Evolutionary conservation across 139 green algal species (phyloP).

Genomic region (Chlamydomonas incerta): DNA sequence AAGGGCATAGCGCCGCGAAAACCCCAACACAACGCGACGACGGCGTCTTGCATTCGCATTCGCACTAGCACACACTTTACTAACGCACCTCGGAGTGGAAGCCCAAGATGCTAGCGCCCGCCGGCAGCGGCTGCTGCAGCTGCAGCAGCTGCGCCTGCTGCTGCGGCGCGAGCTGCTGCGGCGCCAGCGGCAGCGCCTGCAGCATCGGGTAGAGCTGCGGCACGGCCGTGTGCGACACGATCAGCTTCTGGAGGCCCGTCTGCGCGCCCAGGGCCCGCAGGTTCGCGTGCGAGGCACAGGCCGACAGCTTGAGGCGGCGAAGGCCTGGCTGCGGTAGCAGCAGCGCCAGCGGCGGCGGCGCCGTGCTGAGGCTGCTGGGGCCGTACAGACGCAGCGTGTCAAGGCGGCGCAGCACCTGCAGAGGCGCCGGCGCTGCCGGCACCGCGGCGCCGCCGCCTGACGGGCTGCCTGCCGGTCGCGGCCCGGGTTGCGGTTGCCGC

Average conservation of each 20-base stretch:
- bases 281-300: constrained; percentile 34
- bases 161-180: background rate
- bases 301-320: constrained; percentile 38
- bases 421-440: background rate
- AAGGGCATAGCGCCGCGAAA: too few species aligned
- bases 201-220: constrained; percentile 11
- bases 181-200: background rate
- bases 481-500: too few species aligned
- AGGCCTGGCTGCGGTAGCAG: constrained; percentile 41
- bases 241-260: constrained; percentile 23
- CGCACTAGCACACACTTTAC: too few species aligned
- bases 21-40: too few species aligned
- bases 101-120: constrained; percentile 27
- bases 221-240: constrained; percentile 26
- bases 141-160: too few species aligned
- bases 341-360: constrained; percentile 23
- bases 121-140: background rate
- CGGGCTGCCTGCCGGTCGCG: too few species aligned
- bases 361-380: background rate
- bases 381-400: constrained; percentile 39
- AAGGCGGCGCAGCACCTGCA: constrained; percentile 6
- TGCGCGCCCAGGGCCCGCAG: constrained; percentile 23
- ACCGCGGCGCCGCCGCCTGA: background rate
- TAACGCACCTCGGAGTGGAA: constrained; percentile 8
- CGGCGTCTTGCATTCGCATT: too few species aligned